A percentile compares a stretch with the other conserved stretches of the same genome.
Evolutionary conservation across 106 monocot genomes (phyloP).

Genomic region (Dendrobium nobile): DNA sequence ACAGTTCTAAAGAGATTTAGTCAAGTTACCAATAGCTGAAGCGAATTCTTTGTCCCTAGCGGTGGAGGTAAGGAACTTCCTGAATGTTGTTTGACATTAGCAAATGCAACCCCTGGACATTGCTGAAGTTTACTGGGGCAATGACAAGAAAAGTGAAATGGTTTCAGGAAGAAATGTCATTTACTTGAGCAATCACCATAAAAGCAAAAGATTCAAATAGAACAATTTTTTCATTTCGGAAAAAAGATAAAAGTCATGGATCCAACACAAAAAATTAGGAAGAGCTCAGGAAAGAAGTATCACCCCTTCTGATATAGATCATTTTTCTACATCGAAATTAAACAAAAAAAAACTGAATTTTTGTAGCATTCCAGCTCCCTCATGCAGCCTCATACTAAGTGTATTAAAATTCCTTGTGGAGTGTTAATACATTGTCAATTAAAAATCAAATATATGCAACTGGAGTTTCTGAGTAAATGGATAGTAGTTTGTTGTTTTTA

Average conservation of each 20-base stretch:
- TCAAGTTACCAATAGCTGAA: conserved; percentile 5
- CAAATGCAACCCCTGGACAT: neutral
- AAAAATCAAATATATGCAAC: neutral
- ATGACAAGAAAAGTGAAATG: neutral
- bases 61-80: conserved; percentile 42
- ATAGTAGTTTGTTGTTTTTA: no score
- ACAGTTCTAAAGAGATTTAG: conserved; percentile 1
- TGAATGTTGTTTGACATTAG: conserved; percentile 10
- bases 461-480: neutral
- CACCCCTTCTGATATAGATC: neutral
- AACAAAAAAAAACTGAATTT: neutral
- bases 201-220: neutral
- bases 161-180: conserved; percentile 2
- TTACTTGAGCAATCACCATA: neutral
- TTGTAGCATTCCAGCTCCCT: neutral
- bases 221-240: neutral
- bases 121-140: conserved; percentile 27
- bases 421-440: neutral
- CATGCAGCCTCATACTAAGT: neutral
- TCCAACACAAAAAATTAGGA: neutral
- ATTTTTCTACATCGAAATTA: neutral
- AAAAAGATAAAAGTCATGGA: neutral
- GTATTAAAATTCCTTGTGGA: neutral
- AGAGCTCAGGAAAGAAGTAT: neutral
- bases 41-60: conserved; percentile 2